Evolutionary conservation across 208 protist species (phyloP), one percentile per base, ranked within the genome.

Genomic region (Trypanosoma vivax): DNA sequence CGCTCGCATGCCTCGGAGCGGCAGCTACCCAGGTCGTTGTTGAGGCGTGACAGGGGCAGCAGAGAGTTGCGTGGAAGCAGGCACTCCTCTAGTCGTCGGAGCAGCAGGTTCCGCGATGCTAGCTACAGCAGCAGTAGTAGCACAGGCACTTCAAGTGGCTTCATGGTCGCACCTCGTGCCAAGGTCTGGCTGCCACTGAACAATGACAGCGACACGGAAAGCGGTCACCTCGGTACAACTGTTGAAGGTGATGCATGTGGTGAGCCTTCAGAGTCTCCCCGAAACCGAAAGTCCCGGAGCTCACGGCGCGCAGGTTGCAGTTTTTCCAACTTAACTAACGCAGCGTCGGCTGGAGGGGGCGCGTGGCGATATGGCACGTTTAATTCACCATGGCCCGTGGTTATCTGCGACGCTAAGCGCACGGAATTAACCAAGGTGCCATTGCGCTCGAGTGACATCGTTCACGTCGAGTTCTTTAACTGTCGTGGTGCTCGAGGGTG

Each of bases 391-490:
- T 59, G 50, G 59, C 13, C 21, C 1, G 3, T n/a, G 11, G 11
- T 27, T n/a, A 29, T 18, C 3, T 21, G 9, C 2, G 27, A 29
- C 30, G 2, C 5, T 21, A 10, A 1, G 5, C 2, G 4, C 3
- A n/a, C 6, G 19, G 13, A 21, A 18, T 6, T 19, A 14, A 11
- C 18, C 35, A 25, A 14, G 1, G 29, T 19, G 30, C 39, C 24
- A 34, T 69, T 86, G 34, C 49, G 68, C 14, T 62, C 60, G 11
- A 62, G 69, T 19, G 43, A 83, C 24, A 67, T 81, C 14, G 84
- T 92, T 43, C 46, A 65, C 29, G 64, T 92, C 0, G 57, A 53
- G 25, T 92, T 85, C 73, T 92, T 84, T 48, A 92, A 92, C 64
- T 85, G 84, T 51, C 80, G 80, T 27, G 84, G 84, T 14, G 61